phyloP scores from a whole-genome alignment of 148 eudicot genomes.

The Fagopyrum homotropicum region DNA sequence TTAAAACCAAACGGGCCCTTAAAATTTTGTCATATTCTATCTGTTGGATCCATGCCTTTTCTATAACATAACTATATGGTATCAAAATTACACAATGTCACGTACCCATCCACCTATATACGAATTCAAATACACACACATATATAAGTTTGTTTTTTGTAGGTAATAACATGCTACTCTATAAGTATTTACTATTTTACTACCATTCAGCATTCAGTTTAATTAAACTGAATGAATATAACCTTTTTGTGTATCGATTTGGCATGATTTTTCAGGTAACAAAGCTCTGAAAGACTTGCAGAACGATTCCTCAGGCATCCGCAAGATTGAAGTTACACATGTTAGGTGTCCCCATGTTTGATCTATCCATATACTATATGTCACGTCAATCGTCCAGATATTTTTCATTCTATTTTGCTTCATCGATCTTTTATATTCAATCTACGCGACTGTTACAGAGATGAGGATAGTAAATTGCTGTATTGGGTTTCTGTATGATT shows the following conservation, averaged over 20 bases:
- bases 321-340: neutral
- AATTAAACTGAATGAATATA: neutral
- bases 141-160: neutral
- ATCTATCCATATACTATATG: neutral
- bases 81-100: neutral
- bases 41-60: neutral
- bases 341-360: neutral
- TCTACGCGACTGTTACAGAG: neutral
- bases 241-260: neutral
- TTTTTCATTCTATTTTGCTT: neutral
- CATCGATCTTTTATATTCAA: neutral
- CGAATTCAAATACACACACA: neutral
- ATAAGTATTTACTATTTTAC: too few relatives aligned
- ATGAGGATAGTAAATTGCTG: neutral
- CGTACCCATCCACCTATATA: neutral
- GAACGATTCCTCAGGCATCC: neutral
- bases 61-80: neutral
- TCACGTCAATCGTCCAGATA: neutral
- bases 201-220: neutral
- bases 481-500: neutral
- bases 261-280: neutral
- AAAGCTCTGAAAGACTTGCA: neutral
- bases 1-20: too few relatives aligned
- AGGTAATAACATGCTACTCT: neutral
- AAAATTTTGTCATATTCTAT: neutral